Base-by-base conservation (phyloP, 352 stramenopile species). In the Pythium sukuiense region DNA sequence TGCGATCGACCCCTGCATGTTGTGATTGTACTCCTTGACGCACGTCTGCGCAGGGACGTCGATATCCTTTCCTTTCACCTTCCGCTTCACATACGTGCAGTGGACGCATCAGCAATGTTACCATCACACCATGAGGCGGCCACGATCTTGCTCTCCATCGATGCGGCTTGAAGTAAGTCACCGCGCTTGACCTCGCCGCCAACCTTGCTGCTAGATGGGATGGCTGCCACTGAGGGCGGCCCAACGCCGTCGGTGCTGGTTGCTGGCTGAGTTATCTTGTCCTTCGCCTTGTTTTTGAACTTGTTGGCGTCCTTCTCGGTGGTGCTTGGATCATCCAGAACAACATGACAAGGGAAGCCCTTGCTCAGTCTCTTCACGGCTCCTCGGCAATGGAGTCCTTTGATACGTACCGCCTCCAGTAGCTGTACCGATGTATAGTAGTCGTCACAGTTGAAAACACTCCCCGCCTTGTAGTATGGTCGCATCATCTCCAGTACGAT, bases 391-490 rank as follows among this genome's bases (percentile, higher is more conserved):
- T 72, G 76, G 1, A 77, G n/a, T 0, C 63, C 68, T 16, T 72
- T 70, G 3, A 71, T 12, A 26, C 68, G 61, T 12, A 81, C 24
- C 3, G 52, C 56, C 5, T 59, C 30, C 1, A 78, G 55, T 2
- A 78, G 35, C 29, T 72, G 58, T 18, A 76, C 62, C 3, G 67
- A 76, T 1, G 60, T 81, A 54, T 78, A 81, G 63, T 67, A 81
- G 58, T 76, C 78, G 48, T 78, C 74, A 0, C 55, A 60, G 39
- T 76, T 76, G 26, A 81, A 52, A 5, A 81, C 52, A 0, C 74
- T 61, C 2, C 57, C 61, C 0, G 61, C 67, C 24, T 55, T 13
- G 46, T 70, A 67, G 14, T 72, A 62, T 8, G 67, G 67, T 12
- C 49, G 55, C 16, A 63, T 64, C 0, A 81, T 61, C 43, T 81